Evolutionary conservation across 495 filamentous ascomycete genomes (phyloP).

Genomic region (Talaromyces liani): DNA sequence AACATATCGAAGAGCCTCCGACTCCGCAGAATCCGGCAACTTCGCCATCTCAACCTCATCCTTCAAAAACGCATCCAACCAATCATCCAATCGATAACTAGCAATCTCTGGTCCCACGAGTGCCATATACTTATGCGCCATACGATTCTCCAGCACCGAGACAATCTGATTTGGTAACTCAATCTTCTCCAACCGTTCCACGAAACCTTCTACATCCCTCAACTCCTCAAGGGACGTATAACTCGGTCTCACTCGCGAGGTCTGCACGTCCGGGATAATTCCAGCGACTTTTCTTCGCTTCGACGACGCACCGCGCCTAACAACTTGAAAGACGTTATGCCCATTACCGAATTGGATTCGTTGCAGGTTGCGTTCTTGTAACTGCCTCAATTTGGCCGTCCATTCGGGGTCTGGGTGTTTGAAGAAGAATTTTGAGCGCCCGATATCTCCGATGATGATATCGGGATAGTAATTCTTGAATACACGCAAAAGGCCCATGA

Average conservation of each 20-base stretch:
- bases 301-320: constrained; percentile 32
- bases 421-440: constrained; percentile 33
- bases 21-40: constrained; percentile 37
- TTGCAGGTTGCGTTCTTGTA: constrained; percentile 51
- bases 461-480: constrained; percentile 91
- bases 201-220: constrained; percentile 62
- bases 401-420: constrained; percentile 76
- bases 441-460: constrained; percentile 66
- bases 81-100: constrained; percentile 53
- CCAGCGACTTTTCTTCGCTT: constrained; percentile 41
- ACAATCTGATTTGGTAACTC: constrained; percentile 76
- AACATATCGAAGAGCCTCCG: constrained; percentile 40
- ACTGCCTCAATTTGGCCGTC: constrained; percentile 56
- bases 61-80: constrained; percentile 53
- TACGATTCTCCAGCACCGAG: constrained; percentile 64
- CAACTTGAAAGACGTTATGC: constrained; percentile 33
- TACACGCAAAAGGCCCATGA: constrained; percentile 70
- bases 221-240: constrained; percentile 66
- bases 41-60: constrained; percentile 50
- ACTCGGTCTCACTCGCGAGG: constrained; percentile 50
- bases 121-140: constrained; percentile 69
- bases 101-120: constrained; percentile 53
- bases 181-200: constrained; percentile 68
- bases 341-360: constrained; percentile 19
- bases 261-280: constrained; percentile 63